Conservation (phyloP, 208 protist species). For the Novymonas esmeraldas region DNA sequence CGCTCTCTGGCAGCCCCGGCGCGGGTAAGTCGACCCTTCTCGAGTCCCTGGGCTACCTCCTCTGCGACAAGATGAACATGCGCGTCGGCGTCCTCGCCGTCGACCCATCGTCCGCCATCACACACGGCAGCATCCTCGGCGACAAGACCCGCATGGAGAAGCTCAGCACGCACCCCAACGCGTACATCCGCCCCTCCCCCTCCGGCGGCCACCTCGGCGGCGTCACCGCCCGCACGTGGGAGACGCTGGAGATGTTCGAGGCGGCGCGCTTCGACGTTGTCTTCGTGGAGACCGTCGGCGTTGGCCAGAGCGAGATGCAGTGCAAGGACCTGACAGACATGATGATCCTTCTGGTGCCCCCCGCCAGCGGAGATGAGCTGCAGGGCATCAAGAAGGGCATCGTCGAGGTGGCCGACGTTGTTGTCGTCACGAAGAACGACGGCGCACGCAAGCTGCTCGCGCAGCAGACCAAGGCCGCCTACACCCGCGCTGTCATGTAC, state of each 20-base stretch:
- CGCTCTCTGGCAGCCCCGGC: constrained; percentile 94
- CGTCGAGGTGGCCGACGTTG: constrained; percentile 93
- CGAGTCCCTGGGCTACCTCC: constrained; percentile 77
- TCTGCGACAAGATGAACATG: constrained; percentile 42
- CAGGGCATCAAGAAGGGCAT: constrained; percentile 95
- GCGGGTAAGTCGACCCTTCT: constrained; percentile 96
- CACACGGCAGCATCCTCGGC: constrained; percentile 94
- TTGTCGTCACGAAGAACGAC: constrained; percentile 96
- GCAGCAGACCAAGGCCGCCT: constrained; percentile 50
- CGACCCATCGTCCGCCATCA: constrained; percentile 90
- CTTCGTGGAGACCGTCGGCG: constrained; percentile 97
- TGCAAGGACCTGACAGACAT: constrained; percentile 93
- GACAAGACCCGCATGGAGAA: constrained; percentile 96
- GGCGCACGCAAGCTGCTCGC: constrained; percentile 54
- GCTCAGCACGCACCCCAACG: constrained; percentile 75
- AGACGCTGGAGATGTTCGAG: constrained; percentile 93
- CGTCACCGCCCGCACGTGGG: constrained; percentile 89
- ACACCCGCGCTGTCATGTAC: constrained; percentile 59
- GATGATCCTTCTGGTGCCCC: constrained; percentile 92
- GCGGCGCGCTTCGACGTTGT: constrained; percentile 90
- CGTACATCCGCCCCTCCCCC: constrained; percentile 93
- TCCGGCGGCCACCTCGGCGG: constrained; percentile 91
- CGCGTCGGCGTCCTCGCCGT: constrained; percentile 90
- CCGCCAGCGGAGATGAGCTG: constrained; percentile 93
- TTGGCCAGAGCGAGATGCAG: constrained; percentile 89